Evolutionary conservation across 202 grass and related monocot genomes (phyloP).

Genomic region (Setaria viridis): DNA sequence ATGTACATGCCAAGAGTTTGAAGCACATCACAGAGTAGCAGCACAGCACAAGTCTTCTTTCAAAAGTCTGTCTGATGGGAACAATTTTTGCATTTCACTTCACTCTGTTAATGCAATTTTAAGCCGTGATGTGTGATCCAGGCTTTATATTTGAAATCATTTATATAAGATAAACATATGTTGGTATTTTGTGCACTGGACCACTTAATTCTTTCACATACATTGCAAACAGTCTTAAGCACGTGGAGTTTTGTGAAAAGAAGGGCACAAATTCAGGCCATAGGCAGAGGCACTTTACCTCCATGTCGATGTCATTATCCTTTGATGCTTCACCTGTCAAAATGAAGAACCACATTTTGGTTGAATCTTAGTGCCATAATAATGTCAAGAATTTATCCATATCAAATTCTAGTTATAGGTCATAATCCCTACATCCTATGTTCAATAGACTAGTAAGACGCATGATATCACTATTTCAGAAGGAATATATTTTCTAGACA

Average conservation of each 20-base stretch:
- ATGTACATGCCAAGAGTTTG: neutral
- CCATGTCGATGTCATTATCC: conserved; percentile 46
- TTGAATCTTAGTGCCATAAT: neutral
- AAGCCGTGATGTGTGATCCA: neutral
- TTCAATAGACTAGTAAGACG: neutral
- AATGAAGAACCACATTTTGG: conserved; percentile 20
- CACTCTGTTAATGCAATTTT: neutral
- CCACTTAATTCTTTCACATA: neutral
- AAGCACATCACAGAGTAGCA: neutral
- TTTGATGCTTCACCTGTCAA: conserved; percentile 57
- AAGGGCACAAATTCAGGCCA: neutral
- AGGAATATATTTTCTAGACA: neutral
- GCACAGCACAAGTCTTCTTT: neutral
- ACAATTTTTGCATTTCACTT: neutral
- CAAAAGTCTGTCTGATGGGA: neutral
- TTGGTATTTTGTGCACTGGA: neutral
- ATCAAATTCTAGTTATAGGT: conserved; percentile 10
- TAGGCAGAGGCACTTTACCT: conserved; percentile 24
- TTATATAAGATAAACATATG: neutral
- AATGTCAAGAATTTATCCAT: conserved; percentile 7
- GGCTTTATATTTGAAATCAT: neutral
- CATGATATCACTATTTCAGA: neutral
- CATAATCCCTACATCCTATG: neutral
- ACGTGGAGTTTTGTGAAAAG: neutral
- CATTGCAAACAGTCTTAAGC: neutral